These are phyloP conservation scores for Cymodocea nodosa DNA, from an alignment of 116 monocot genomes.

Conservation along the genomic window DNA sequence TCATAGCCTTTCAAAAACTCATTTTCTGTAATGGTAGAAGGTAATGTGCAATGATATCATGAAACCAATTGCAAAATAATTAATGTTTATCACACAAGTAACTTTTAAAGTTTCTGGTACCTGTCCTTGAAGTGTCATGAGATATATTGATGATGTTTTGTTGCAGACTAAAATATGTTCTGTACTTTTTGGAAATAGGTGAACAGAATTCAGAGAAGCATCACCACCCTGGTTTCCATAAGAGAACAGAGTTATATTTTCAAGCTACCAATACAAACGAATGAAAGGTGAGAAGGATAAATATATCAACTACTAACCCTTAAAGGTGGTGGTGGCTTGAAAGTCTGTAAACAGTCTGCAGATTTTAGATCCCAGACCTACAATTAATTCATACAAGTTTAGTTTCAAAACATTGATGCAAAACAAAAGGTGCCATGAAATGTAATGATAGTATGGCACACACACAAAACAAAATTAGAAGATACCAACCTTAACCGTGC, in stretches of 20 bases:
- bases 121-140: slow-evolving; percentile 99
- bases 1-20: no score
- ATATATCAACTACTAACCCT: slow-evolving; percentile 36
- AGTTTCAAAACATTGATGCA: background rate
- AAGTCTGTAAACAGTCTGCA: slow-evolving; percentile 94
- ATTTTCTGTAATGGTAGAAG: no score
- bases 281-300: background rate
- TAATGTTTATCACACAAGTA: no score
- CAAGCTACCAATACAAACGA: background rate
- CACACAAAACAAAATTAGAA: background rate
- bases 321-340: slow-evolving; percentile 97
- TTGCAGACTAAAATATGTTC: slow-evolving; percentile 97
- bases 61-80: no score
- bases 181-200: slow-evolving; percentile 76
- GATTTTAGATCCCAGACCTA: slow-evolving; percentile 98
- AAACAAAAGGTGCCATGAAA: background rate
- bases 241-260: background rate
- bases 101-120: slow-evolving; percentile 12
- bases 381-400: background rate
- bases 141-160: slow-evolving; percentile 94
- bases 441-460: slow-evolving; percentile 3
- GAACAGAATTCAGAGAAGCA: slow-evolving; percentile 91
- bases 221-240: slow-evolving; percentile 63
- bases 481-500: slow-evolving; percentile 84
- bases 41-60: no score